Evolutionary conservation across 257 asterid genomes (phyloP), one percentile per base, ranked within the genome.

Genomic region (Cinchona pubescens): DNA sequence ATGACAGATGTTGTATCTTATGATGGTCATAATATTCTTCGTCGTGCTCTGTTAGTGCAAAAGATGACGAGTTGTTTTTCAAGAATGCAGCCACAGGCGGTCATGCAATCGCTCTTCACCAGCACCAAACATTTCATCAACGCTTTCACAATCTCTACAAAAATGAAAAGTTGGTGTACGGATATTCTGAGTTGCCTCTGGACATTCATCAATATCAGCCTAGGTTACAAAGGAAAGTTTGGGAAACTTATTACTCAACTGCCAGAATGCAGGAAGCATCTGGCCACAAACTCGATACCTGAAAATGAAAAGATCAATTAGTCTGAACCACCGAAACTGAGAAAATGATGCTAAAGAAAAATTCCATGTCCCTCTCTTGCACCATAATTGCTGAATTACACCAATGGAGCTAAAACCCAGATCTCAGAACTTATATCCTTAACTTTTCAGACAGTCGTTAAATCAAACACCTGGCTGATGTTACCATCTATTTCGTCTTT

Each of bases 171-270:
- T 88, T 23, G 97, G 98, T 0, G 98, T 90, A 86, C 92, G 90
- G 72, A 92, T 88, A 83, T 90, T 92, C 76, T 82, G 92, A 16
- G 97, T 94, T 42, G 96, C 88, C 71, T 92, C 97, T 0, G 96
- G 99, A 40, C 97, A 94, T 76, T 89, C 96, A 73, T 94, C 96
- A n/a, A 94, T 94, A 73, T 92, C 96, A 48, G 96, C 97, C 59
- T 92, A 90, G n/a, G n/a, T n/a, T 13, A 90, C 88, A 55, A 94
- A 94, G 9, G 88, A 83, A 45, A 89, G 87, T 81, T 90, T 90
- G 10, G 88, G 87, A 75, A 94, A 94, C 80, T 82, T 85, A 76
- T 34, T 78, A 87, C 95, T 90, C 74, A 94, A 72, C 66, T 80
- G 75, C 67, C 78, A 46, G 79, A 92, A 94, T 77, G 85, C 82